Evolutionary conservation across 345 rosid species (phyloP).

Genomic region (Eucalyptus pauciflora): DNA sequence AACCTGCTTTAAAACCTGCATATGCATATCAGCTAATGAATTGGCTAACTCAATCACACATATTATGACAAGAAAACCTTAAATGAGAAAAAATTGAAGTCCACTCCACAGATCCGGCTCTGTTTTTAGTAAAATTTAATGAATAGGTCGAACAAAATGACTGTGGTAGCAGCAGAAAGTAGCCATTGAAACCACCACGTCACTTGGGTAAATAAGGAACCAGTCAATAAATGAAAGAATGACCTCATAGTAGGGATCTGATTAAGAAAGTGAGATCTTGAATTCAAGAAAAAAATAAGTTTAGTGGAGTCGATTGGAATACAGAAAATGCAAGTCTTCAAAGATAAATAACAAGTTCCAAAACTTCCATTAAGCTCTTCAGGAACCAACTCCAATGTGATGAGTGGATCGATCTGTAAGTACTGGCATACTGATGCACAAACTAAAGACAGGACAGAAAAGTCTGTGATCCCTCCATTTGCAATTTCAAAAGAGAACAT

Average conservation of each 20-base stretch:
- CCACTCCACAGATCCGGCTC: neutral
- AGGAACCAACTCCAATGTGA: neutral
- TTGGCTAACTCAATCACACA: neutral
- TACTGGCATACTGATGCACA: neutral
- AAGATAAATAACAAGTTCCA: neutral
- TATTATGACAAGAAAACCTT: neutral
- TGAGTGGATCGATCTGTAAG: neutral
- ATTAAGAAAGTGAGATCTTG: neutral
- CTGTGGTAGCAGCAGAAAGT: neutral
- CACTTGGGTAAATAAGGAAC: neutral
- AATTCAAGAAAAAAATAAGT: neutral
- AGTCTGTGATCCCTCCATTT: neutral
- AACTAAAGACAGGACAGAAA: neutral
- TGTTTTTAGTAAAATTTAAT: neutral
- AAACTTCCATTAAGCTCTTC: neutral
- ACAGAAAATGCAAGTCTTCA: neutral
- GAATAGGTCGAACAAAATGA: neutral
- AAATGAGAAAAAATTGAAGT: neutral
- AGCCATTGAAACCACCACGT: neutral
- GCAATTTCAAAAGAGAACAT: neutral
- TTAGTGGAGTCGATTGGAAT: neutral
- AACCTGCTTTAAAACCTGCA: neutral
- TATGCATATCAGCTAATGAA: neutral
- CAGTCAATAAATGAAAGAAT: neutral
- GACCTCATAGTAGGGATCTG: neutral